Conservation (phyloP, 345 rosid species). For the Rhodomyrtus tomentosa region DNA sequence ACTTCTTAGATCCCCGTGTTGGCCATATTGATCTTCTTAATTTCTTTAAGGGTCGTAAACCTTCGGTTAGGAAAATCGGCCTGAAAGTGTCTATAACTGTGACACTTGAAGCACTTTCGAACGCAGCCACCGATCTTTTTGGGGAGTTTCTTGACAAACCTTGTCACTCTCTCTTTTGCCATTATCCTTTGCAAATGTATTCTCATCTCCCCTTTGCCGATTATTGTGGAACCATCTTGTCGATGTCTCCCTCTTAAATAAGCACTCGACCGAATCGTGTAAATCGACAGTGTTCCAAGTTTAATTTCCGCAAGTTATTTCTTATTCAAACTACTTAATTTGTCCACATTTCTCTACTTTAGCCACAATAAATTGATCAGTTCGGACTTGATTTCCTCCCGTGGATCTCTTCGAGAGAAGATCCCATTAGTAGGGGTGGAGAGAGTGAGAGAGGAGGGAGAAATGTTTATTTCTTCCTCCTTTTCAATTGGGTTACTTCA, state of each 20-base stretch:
- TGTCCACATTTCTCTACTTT: background rate
- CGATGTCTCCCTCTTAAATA: background rate
- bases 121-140: background rate
- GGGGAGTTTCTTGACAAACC: background rate
- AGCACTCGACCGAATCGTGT: background rate
- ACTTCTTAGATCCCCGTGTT: background rate
- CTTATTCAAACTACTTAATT: background rate
- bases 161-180: background rate
- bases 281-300: background rate
- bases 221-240: background rate
- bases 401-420: background rate
- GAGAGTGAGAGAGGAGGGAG: background rate
- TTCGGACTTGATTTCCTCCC: background rate
- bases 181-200: background rate
- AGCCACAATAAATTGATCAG: background rate
- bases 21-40: background rate
- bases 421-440: background rate
- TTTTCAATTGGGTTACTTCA: background rate
- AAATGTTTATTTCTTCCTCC: background rate
- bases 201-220: background rate
- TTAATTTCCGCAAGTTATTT: background rate
- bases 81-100: background rate
- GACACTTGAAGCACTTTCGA: background rate
- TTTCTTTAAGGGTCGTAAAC: background rate
- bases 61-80: background rate